A percentile compares a stretch with the other conserved stretches of the same genome.
These are phyloP conservation scores for Hamamelis virginiana DNA, from an alignment of 164 flowering plant genomes.

Conservation along the genomic window DNA sequence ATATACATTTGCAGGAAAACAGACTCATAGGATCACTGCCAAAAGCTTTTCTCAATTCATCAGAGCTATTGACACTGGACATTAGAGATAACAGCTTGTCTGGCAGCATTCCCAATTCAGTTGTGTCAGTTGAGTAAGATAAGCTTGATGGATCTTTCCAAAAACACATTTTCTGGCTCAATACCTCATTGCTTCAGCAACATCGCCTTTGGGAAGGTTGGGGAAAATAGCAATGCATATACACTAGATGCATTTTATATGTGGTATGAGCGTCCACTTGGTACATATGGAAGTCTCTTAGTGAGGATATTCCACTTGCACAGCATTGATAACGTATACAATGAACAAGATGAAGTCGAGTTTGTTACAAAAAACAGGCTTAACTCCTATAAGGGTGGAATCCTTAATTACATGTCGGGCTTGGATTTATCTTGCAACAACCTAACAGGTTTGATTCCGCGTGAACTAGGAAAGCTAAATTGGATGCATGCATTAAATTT, in stretches of 20 bases:
- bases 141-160: slow-evolving; percentile 8
- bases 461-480: neutral
- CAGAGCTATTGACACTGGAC: neutral
- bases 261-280: neutral
- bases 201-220: neutral
- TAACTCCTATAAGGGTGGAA: neutral
- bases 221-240: neutral
- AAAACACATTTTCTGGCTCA: neutral
- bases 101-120: slow-evolving; percentile 1
- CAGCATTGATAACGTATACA: neutral
- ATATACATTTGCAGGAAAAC: slow-evolving; percentile 7
- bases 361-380: slow-evolving; percentile 1
- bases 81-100: neutral
- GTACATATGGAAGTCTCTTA: neutral
- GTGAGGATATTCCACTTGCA: neutral
- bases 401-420: slow-evolving; percentile 11
- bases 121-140: neutral
- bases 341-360: neutral
- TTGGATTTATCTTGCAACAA: slow-evolving; percentile 15
- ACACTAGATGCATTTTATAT: neutral
- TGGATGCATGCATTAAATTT: slow-evolving; percentile 2
- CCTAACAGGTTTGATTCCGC: neutral
- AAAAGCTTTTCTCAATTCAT: neutral
- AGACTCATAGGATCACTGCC: neutral
- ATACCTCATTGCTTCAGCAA: slow-evolving; percentile 5